phyloP scores from a whole-genome alignment of 106 monocot species.

The Dioscorea alata region DNA sequence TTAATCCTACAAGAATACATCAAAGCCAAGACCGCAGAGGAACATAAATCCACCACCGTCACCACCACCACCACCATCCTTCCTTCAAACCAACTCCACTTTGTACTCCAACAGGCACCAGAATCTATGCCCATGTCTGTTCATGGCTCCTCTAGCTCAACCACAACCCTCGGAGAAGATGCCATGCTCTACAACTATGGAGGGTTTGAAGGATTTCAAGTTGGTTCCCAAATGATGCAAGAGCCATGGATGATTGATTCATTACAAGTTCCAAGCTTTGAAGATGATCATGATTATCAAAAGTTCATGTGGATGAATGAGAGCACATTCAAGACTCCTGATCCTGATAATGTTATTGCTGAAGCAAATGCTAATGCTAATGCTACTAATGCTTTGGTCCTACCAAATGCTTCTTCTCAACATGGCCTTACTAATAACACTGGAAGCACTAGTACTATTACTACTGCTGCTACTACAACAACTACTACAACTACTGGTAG shows the following conservation, averaged over 20 bases:
- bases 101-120: neutral
- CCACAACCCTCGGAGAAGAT: neutral
- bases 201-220: neutral
- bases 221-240: neutral
- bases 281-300: slow-evolving; percentile 8
- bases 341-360: neutral
- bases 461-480: too few relatives aligned
- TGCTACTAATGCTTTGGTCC: neutral
- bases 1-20: slow-evolving; percentile 64
- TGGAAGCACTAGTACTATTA: neutral
- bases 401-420: too few relatives aligned
- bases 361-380: too few relatives aligned
- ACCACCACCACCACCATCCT: neutral
- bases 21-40: slow-evolving; percentile 17
- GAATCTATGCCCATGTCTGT: neutral
- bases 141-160: neutral
- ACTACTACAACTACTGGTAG: neutral
- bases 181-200: neutral
- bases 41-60: too few relatives aligned
- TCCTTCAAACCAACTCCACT: neutral
- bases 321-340: neutral
- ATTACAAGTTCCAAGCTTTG: neutral
- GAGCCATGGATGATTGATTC: neutral
- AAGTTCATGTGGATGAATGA: slow-evolving; percentile 13
- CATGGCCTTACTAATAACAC: neutral